Evolutionary conservation across 352 stramenopile genomes (phyloP), one percentile per base, ranked within the genome.

Genomic region (Lagenidium sp.): DNA sequence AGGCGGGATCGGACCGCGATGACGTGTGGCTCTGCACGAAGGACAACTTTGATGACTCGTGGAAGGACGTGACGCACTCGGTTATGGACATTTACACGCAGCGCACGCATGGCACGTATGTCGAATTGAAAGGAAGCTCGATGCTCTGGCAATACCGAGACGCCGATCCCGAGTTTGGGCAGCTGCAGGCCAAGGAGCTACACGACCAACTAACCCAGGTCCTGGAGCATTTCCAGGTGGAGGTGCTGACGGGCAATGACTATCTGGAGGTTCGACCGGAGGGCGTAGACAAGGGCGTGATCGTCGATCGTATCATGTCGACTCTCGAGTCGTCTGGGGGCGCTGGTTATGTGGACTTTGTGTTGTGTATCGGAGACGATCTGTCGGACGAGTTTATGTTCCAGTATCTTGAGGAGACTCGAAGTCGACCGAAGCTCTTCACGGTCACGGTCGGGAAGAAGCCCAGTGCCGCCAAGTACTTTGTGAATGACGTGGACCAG

Each of bases 61-160:
- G 96, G 96, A 97, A 98, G 55, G 89, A 98, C 31, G 79, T 98
- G 40, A 95, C 88, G 4, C 87, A 98, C 53, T 86, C 82, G 21
- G 95, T 99, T 34, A 99, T 99, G 97, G 90, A 99, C 68, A 96
- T 98, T 41, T 99, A 99, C 80, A 96, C 95, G 7, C 94, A 93
- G 55, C 79, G 95, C 41, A 99, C 97, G 4, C 96, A 99, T 63
- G 97, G 97, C 46, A 99, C 96, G 36, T 99, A 99, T 61, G 97
- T 99, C 26, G 97, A 99, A 75, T 71, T 97, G 29, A 99, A 98
- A 47, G 96, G 97, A 43, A 98, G 95, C 58, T 97, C 97, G 26
- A 63, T 99, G 43, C 57, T 99, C 31, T 99, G 97, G 96, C 96
- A 99, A 64, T 99, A 97, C 58, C 87, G 95, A 49, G 96, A 99